Evolutionary conservation across 2,329 filamentous ascomycete genomes (phyloP).

Genomic region (Lecanicillium sp.): DNA sequence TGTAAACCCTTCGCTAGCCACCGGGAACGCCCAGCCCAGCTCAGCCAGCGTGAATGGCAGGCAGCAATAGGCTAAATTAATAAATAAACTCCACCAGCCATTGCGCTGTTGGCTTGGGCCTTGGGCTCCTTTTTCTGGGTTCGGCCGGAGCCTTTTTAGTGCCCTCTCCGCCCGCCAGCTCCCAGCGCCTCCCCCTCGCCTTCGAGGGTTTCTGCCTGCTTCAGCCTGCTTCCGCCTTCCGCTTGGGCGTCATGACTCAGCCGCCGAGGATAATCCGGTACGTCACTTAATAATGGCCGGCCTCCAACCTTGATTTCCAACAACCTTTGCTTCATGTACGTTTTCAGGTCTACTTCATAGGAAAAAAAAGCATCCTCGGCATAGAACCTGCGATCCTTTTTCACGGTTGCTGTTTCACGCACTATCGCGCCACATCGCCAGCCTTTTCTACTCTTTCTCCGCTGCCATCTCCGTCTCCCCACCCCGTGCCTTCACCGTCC

Average conservation of each 20-base stretch:
- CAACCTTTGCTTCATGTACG: neutral
- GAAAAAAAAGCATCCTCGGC: neutral
- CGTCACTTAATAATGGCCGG: slow-evolving; percentile 8
- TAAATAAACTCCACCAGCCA: no score
- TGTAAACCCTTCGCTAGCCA: no score
- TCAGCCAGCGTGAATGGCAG: no score
- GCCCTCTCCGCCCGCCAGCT: no score
- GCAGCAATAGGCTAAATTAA: no score
- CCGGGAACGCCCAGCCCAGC: no score
- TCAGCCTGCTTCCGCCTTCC: neutral
- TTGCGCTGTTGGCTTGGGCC: no score
- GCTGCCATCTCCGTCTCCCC: neutral
- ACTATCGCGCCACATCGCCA: neutral
- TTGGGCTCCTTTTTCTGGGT: no score
- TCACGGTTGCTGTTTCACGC: no score
- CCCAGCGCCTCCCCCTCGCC: no score
- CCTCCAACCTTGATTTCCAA: neutral
- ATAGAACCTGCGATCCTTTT: no score
- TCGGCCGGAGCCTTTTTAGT: no score
- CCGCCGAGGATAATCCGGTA: slow-evolving; percentile 13
- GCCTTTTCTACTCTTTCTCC: neutral
- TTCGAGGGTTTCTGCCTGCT: neutral
- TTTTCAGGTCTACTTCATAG: neutral
- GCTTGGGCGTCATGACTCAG: slow-evolving; percentile 10
- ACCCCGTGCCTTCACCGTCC: slow-evolving; percentile 1